phyloP scores from a whole-genome alignment of 2,329 filamentous ascomycete species.

The Pseudocercospora crystallina region DNA sequence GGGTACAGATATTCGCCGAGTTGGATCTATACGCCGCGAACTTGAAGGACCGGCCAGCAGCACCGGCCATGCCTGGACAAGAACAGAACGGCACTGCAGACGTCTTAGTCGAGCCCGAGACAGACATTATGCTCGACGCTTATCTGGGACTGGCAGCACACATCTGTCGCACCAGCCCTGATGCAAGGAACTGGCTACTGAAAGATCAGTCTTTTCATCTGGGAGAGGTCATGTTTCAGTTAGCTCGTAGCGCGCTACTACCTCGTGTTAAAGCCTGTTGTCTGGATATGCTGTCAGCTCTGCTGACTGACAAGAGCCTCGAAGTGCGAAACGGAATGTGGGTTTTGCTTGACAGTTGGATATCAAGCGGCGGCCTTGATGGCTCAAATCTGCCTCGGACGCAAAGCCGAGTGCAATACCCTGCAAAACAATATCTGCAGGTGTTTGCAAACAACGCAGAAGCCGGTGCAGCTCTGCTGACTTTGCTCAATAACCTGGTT shows the following conservation, averaged over 20 bases:
- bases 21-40: conserved; percentile 79
- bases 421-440: conserved; percentile 34
- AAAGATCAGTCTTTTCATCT: conserved; percentile 65
- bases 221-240: conserved; percentile 70
- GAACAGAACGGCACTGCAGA: conserved; percentile 21
- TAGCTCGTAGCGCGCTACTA: conserved; percentile 75
- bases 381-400: conserved; percentile 18
- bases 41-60: conserved; percentile 68
- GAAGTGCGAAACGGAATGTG: conserved; percentile 73
- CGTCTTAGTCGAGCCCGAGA: conserved; percentile 78
- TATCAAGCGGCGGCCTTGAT: conserved; percentile 53
- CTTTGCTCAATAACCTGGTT: conserved; percentile 71
- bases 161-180: conserved; percentile 70
- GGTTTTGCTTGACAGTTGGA: conserved; percentile 76
- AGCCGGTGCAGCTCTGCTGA: conserved; percentile 71
- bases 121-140: conserved; percentile 92
- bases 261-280: conserved; percentile 78
- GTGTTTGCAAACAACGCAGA: conserved; percentile 32
- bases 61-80: conserved; percentile 55
- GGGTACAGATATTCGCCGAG: conserved; percentile 89
- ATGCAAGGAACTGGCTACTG: conserved; percentile 72
- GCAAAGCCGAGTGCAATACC: conserved; percentile 14
- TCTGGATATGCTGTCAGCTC: conserved; percentile 72
- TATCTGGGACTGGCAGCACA: conserved; percentile 87
- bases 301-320: conserved; percentile 72